These are phyloP conservation scores for Maudiozyma saulgeensis DNA, from an alignment of 805 yeast species.

Conservation along the genomic window DNA sequence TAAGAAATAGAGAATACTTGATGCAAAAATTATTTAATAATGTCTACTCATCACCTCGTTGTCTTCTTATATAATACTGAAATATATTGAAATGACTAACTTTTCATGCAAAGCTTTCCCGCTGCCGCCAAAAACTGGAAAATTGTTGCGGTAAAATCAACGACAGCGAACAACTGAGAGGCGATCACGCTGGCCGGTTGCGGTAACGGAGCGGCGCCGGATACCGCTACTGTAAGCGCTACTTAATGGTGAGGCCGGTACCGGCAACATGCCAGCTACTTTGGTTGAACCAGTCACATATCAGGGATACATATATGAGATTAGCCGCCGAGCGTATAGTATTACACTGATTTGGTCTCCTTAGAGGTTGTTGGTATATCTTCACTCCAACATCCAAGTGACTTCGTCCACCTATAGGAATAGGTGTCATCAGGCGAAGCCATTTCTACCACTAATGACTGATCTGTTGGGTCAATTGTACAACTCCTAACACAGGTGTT, in stretches of 20 bases:
- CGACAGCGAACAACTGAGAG: no score
- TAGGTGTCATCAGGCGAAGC: conserved; percentile 7
- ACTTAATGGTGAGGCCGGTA: background rate
- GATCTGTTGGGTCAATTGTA: conserved; percentile 1
- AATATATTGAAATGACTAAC: background rate
- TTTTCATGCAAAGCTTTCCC: no score
- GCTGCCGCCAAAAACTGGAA: no score
- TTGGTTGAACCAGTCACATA: no score
- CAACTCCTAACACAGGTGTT: conserved; percentile 14
- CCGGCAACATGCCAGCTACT: background rate
- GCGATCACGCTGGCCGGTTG: background rate
- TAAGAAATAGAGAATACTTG: no score
- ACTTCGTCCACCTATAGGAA: conserved; percentile 15
- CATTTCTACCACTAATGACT: conserved; percentile 11
- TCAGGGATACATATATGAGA: no score
- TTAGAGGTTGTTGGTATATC: no score
- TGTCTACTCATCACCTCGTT: no score
- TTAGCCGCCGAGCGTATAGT: no score
- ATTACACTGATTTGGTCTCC: no score
- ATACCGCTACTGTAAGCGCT: background rate
- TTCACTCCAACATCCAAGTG: conserved; percentile 24
- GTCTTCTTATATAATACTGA: background rate
- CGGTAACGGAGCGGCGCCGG: background rate
- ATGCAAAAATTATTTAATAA: no score
- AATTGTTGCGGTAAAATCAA: no score